Evolutionary conservation across 2,329 filamentous ascomycete species (phyloP), one percentile per base, ranked within the genome.

Genomic region (Exutisphaerella laricina): DNA sequence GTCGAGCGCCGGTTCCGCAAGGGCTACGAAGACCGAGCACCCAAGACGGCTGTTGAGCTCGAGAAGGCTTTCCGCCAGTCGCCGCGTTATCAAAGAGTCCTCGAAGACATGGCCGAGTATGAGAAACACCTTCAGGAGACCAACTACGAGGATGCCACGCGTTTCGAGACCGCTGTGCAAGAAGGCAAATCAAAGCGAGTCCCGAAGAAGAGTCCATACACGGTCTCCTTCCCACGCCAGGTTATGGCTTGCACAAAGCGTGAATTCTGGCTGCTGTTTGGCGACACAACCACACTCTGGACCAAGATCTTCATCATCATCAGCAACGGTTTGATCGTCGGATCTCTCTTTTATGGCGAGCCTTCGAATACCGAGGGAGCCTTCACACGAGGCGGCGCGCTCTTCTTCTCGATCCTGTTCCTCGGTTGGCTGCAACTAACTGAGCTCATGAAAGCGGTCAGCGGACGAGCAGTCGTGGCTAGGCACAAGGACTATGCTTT

Each of bases 271-370:
- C 74, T 94, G 21, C 77, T 88, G 20, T 76, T 78, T 59, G 85
- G 85, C 28, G 85, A 94, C 64, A 81, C 75, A 46, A 80, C 80
- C 1, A 83, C 84, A 0, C 71, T 92, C 1, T 82, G 80, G 62
- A 90, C 85, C 29, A 92, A 90, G 53, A 74, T 84, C 46, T 84
- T 88, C 64, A 87, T 88, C 59, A 85, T 88, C 55, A 66, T 90
- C 44, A 75, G 82, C 44, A 85, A 86, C 60, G 77, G 66, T 42
- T 71, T 94, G 7, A 85, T 94, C 48, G 81, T 89, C 41, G 83
- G 85, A 1, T 86, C 82, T 2, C 71, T 92, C 13, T 92, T 92
- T 66, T 86, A 88, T 56, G 85, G 78, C 9, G 71, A 81, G 58
- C 66, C 76, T 0, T 56, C 73, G 4, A 70, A 77, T 54, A 82